Percentiles rank a stretch among this genome's conserved stretches.
Conservation (phyloP, 1,139 yeast species). For the Pichia sp. region DNA sequence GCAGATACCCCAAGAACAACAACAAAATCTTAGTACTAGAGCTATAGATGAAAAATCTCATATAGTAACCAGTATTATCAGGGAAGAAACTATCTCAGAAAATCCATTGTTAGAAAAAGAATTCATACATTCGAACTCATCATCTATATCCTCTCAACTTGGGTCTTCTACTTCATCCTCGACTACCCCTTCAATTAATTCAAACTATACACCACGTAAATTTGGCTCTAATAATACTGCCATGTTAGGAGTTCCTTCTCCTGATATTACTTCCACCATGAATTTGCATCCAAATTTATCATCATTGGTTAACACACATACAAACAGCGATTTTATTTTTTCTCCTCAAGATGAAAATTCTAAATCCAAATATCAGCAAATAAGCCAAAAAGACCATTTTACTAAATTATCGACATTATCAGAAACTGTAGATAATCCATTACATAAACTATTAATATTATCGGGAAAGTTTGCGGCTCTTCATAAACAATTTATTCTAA, state of each 20-base stretch:
- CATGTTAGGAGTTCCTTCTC: constrained; percentile 2
- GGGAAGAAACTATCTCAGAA: neutral
- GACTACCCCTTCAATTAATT: constrained; percentile 10
- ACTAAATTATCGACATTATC: constrained; percentile 13
- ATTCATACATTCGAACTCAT: constrained; percentile 13
- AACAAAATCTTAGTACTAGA: too few species aligned
- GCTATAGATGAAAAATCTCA: too few species aligned
- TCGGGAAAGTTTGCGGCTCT: constrained; percentile 19
- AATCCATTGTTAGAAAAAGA: neutral
- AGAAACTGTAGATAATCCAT: constrained; percentile 5
- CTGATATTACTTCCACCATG: constrained; percentile 5
- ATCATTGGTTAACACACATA: neutral
- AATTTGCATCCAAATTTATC: constrained; percentile 1
- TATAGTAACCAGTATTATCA: too few species aligned
- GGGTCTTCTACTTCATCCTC: constrained; percentile 12
- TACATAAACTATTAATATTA: constrained; percentile 11
- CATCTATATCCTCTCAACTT: constrained; percentile 15
- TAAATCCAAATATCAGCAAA: constrained; percentile 8
- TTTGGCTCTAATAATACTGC: too few species aligned
- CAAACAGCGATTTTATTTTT: neutral
- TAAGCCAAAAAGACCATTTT: neutral
- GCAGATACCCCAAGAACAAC: too few species aligned
- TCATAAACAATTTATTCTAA: constrained; percentile 15
- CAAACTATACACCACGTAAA: constrained; percentile 9
- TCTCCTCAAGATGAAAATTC: constrained; percentile 4